Evolutionary conservation across 2,329 filamentous ascomycete genomes (phyloP), one percentile per base, ranked within the genome.

Genomic region (Nemania sp.): DNA sequence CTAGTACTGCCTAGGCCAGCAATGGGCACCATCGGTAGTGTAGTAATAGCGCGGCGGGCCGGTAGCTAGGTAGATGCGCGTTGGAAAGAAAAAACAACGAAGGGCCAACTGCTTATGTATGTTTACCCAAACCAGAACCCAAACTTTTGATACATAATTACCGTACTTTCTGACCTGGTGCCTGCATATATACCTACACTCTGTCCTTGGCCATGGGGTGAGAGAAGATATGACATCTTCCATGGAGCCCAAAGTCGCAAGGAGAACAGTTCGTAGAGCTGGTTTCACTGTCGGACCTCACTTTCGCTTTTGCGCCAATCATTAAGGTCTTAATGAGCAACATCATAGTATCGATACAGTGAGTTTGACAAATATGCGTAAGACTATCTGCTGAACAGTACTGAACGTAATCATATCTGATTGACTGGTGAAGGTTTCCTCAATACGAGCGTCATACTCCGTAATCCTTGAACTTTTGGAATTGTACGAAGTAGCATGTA

Each of bases 231-330:
- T 40, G n/a, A 45, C 45, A 30, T 48, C 31, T 49, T 24, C 22
- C 34, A 49, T 43, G 40, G 41, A 22, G 31, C 26, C 49, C 56
- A 44, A 43, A 33, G 36, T 41, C 14, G 23, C 31, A 51, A 44
- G n/a, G n/a, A n/a, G n/a, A n/a, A n/a, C n/a, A n/a, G n/a, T n/a
- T n/a, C n/a, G n/a, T n/a, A n/a, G n/a, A n/a, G n/a, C n/a, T n/a
- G n/a, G n/a, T n/a, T n/a, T n/a, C n/a, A n/a, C n/a, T n/a, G n/a
- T n/a, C n/a, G n/a, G n/a, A n/a, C 26, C 15, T 39, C 43, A 30
- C 37, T 31, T 42, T 41, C 22, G n/a, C 37, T 33, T 37, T 47
- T 36, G 42, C 43, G 47, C 49, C 46, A 55, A 51, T 46, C 48
- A 41, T 40, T 20, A 15, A 37, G 31, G 34, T 26, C 33, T 17